Conservation (phyloP, 2,329 filamentous ascomycete genomes). For the Ambrosiella cleistominuta region DNA sequence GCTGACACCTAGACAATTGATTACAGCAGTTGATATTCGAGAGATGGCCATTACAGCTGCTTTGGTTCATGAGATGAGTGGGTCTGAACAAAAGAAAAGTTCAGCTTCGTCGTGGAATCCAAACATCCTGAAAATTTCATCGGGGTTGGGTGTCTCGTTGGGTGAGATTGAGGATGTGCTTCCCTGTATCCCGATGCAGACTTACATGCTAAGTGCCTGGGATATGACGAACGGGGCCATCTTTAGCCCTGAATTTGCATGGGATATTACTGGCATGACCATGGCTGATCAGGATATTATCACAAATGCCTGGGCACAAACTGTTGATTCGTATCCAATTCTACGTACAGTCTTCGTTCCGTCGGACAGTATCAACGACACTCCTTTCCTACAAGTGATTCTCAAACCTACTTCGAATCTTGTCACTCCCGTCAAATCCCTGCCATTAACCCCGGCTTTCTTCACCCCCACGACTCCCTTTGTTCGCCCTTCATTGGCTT, state of each 20-base stretch:
- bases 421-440: background rate
- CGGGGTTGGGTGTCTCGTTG: slow-evolving; percentile 19
- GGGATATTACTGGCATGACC: slow-evolving; percentile 28
- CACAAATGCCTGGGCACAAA: slow-evolving; percentile 39
- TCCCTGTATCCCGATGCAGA: slow-evolving; percentile 59
- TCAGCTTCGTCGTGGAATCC: background rate
- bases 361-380: slow-evolving; percentile 23
- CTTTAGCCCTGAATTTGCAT: slow-evolving; percentile 60
- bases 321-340: slow-evolving; percentile 41
- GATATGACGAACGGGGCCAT: slow-evolving; percentile 44
- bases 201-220: slow-evolving; percentile 70
- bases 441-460: background rate
- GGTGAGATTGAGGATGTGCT: slow-evolving; percentile 37
- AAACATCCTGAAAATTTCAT: background rate
- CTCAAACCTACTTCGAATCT: slow-evolving; percentile 20
- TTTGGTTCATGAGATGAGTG: background rate
- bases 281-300: slow-evolving; percentile 33
- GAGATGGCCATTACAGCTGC: slow-evolving; percentile 9
- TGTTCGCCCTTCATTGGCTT: slow-evolving; percentile 8
- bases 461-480: slow-evolving; percentile 1
- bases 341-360: slow-evolving; percentile 51
- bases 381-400: slow-evolving; percentile 48
- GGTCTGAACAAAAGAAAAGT: background rate
- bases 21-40: slow-evolving; percentile 50
- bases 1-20: slow-evolving; percentile 52